These are phyloP conservation scores for Barbarea vulgaris DNA, from an alignment of 345 rosid genomes.

Conservation along the genomic window DNA sequence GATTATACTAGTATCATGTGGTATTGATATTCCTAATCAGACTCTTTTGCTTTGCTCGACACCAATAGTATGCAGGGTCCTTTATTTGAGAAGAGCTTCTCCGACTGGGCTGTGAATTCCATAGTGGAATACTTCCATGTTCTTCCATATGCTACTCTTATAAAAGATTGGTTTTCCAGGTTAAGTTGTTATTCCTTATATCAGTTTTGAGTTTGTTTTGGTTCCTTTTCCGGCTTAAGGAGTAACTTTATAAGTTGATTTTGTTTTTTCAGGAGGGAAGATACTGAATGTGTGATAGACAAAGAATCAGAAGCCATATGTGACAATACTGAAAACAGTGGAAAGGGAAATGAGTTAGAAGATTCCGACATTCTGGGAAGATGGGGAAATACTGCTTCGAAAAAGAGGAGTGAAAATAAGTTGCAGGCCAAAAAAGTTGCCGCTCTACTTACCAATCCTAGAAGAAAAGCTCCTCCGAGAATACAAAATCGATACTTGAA, in stretches of 20 bases:
- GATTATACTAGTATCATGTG: background rate
- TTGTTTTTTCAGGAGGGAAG: slow-evolving; percentile 27
- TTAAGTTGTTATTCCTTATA: slow-evolving; percentile 3
- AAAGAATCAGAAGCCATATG: slow-evolving; percentile 33
- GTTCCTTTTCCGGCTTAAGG: background rate
- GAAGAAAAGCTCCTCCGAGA: slow-evolving; percentile 9
- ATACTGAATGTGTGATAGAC: slow-evolving; percentile 28
- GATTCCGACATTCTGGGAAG: background rate
- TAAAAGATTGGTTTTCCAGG: slow-evolving; percentile 59
- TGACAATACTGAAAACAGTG: slow-evolving; percentile 25
- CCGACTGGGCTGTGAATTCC: slow-evolving; percentile 45
- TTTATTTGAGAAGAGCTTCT: slow-evolving; percentile 41
- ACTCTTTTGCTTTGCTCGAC: background rate
- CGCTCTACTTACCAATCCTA: slow-evolving; percentile 13
- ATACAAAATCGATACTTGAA: slow-evolving; percentile 1
- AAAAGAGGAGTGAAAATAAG: slow-evolving; percentile 6
- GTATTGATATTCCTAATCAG: slow-evolving; percentile 8
- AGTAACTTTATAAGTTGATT: background rate
- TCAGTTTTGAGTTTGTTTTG: slow-evolving; percentile 16
- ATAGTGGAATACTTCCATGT: slow-evolving; percentile 57
- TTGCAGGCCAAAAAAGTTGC: slow-evolving; percentile 36
- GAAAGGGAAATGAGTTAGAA: background rate
- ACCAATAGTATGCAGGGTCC: slow-evolving; percentile 61
- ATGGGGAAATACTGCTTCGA: slow-evolving; percentile 12
- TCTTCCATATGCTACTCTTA: slow-evolving; percentile 55